Base-by-base conservation (phyloP, 2,329 filamentous ascomycete genomes). In the Hymenoscyphus occultus region DNA sequence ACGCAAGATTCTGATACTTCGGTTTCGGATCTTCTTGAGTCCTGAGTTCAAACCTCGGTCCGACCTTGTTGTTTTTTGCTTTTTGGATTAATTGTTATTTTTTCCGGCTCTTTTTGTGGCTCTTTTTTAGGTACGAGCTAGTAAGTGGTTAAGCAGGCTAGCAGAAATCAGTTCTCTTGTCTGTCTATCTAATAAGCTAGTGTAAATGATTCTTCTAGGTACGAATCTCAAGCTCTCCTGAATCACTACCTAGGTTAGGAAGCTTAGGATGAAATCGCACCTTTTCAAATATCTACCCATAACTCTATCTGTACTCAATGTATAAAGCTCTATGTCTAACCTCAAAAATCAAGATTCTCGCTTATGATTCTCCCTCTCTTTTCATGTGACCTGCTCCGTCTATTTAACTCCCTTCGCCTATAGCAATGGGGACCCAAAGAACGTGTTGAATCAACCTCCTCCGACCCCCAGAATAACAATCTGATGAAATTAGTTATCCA, bases 101-200 rank as follows among this genome's bases (percentile, higher is more conserved):
- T 10, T 28, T 28, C 28, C 28, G 3, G 2, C 28, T 28, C 28
- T 28, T 28, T 35, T 9, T 35, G 4, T 35, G 35, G 35, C 35
- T 35, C 5, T 35, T 35, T 35, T 4, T 10, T 35, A 28, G 28
- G 35, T 35, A 35, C 9, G 35, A 10, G 35, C 35, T 10, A 10
- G 35, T 5, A 10, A 10, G 40, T 4, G 71, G 83, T 84, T 69
- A 82, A 32, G 22, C n/a, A 13, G 59, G 59, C 22, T 28, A 42
- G 5, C 9, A 42, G 6, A 14, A n/a, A 12, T 16, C 5, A 1
- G 7, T 51, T 51, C 2, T 51, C 35, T 35, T 35, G 35, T 35
- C 5, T 35, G 1, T 35, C 40, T 45, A 45, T 14, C 13, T 16
- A n/a, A n/a, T 19, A 19, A 6, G n/a, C 13, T 4, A 48, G 13